Base-by-base conservation (phyloP, 2,329 filamentous ascomycete genomes). In the Cytospora mali region DNA sequence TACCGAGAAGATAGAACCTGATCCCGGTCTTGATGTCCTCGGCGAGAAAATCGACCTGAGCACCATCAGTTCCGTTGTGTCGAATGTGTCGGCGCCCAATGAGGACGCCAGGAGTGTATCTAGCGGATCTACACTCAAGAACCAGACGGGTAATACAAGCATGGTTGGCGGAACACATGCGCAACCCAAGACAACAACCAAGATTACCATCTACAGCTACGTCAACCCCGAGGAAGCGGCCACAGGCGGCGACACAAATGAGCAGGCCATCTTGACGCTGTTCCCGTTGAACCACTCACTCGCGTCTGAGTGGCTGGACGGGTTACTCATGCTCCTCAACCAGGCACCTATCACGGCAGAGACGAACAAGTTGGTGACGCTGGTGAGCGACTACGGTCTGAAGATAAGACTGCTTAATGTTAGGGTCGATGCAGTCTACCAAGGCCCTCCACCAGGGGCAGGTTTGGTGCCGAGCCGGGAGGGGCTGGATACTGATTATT, bases 321-420 rank as follows among this genome's bases (percentile, higher is more conserved):
- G 95, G 1, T 79, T 99, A 67, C 82, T 98, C 62, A 96, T 99
- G 93, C 81, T 99, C 60, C 83, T 99, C 27, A 93, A 96, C 72
- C 95, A 99, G 76, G 87, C 93, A 64, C 95, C 95, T 23, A 97
- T 99, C 73, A 99, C 95, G n/a, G 87, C 93, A 3, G 94, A 98
- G 77, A 98, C 95, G 39, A 94, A 90, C 73, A 96, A 95, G 75
- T 79, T 98, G 66, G 89, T 97, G 59, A 87, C 88, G 61, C 79
- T 97, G 70, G 91, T 98, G 64, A 88, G 88, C 71, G 91, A 96
- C 69, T 98, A 97, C 73, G 93, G 95, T 5, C 79, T 98, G 66
- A 96, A 96, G 80, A 96, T 99, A 66, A 83, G 95, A 48, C 78
- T 99, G 72, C 80, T 99, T 69, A 99, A 98, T 75, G 90, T 99